Evolutionary conservation across 2,329 filamentous ascomycete genomes (phyloP).

Genomic region (Chalara sp.): DNA sequence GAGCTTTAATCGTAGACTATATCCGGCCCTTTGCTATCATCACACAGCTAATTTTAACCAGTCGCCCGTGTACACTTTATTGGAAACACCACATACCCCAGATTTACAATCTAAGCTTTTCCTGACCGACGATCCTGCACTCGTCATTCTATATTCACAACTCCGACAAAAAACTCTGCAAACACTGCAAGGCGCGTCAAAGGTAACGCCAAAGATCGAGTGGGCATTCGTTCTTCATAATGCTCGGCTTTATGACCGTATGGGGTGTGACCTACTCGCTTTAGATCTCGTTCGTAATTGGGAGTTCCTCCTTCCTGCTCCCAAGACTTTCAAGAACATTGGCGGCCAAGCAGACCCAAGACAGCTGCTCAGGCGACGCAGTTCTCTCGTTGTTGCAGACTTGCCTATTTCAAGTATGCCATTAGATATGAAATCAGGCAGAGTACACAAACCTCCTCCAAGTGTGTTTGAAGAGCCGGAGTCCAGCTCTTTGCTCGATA

Average conservation of each 20-base stretch:
- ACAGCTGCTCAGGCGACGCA: conserved; percentile 62
- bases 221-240: conserved; percentile 88
- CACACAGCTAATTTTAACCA: conserved; percentile 29
- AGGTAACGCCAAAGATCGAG: conserved; percentile 70
- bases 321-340: conserved; percentile 36
- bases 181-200: conserved; percentile 77
- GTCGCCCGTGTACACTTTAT: conserved; percentile 71
- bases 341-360: conserved; percentile 30
- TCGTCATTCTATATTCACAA: conserved; percentile 82
- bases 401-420: conserved; percentile 41
- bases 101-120: conserved; percentile 72
- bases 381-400: conserved; percentile 76
- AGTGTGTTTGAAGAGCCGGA: conserved; percentile 92
- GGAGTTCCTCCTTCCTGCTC: conserved; percentile 61
- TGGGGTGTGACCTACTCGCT: conserved; percentile 89
- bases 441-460: conserved; percentile 50
- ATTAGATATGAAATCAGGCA: conserved; percentile 34
- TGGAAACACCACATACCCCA: conserved; percentile 61
- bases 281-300: conserved; percentile 78
- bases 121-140: conserved; percentile 82
- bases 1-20: conserved; percentile 65
- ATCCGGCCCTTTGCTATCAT: background rate
- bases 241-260: conserved; percentile 75
- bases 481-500: conserved; percentile 79
- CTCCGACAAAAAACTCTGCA: conserved; percentile 76